Evolutionary conservation across 78 protist genomes (phyloP).

Genomic region (Guillardia theta): DNA sequence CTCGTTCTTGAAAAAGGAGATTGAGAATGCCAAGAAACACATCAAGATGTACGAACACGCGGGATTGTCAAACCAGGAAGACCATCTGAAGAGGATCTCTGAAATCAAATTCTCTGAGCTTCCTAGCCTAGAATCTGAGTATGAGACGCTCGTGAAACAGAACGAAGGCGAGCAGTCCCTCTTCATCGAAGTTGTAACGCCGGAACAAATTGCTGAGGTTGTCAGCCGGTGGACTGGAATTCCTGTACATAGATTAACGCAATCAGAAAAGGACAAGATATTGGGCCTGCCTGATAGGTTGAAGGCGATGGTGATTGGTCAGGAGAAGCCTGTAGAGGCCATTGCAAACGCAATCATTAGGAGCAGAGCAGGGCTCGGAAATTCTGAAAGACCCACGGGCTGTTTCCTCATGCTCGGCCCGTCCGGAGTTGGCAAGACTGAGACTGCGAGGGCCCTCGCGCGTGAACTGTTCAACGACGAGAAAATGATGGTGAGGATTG

Average conservation of each 20-base stretch:
- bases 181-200: conserved; percentile 21
- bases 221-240: conserved; percentile 77
- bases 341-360: background rate
- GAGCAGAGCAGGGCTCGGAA: background rate
- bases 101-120: background rate
- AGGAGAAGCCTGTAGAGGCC: background rate
- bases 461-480: conserved; percentile 92
- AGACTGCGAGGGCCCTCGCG: conserved; percentile 59
- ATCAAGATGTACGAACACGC: background rate
- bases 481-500: conserved; percentile 88
- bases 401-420: conserved; percentile 60
- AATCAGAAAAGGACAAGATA: background rate
- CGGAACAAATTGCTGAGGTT: conserved; percentile 60
- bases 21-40: background rate
- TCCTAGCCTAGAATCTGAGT: background rate
- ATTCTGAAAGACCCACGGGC: background rate
- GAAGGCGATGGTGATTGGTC: background rate
- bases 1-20: background rate
- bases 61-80: background rate
- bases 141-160: background rate
- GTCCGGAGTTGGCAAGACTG: conserved; percentile 96
- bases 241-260: conserved; percentile 51
- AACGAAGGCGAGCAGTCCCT: background rate
- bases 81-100: background rate
- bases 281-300: background rate